Base-by-base conservation (phyloP, 495 filamentous ascomycete species). In the Chaetomium cochliodes region DNA sequence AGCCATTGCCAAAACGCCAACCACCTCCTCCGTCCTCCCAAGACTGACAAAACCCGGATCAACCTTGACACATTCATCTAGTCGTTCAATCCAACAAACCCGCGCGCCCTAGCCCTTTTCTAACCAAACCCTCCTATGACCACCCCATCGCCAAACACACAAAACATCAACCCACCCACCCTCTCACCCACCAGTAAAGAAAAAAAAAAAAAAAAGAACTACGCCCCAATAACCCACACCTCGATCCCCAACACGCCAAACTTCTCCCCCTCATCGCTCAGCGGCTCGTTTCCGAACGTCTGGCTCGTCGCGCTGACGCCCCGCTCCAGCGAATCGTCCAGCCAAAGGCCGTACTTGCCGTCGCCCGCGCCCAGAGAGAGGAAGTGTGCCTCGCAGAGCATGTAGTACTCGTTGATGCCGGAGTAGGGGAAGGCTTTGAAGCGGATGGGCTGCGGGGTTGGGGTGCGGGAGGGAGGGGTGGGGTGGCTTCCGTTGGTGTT, bases 371-470 rank as follows among this genome's bases (percentile, higher is more conserved):
- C 92, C 2, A 97, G 78, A 71, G 88, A 92, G 49, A 98, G 75
- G 72, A 88, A 98, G n/a, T 86, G 85, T 26, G 84, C 81, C 73
- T 97, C 91, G 78, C 93, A 98, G 68, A 93, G 88, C 68, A 97
- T 96, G 81, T 94, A 88, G 73, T 97, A 97, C 74, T 98, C 94
- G 76, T 98, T 98, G 18, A 93, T 85, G 8, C 94, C 94, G 65
- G 89, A 93, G 71, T 97, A 98, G 0, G 92, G 93, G 74, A 97
- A 98, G 0, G 93, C 93, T 76, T 97, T 96, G 83, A 98, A 98
- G 8, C 92, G 87, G 69, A 96, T 89, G 37, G 87, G 81, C 57
- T 79, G 73, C n/a, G 46, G 42, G 23, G 42, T 71, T 67, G 0
- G 28, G 47, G 47, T 37, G 61, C 8, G 60, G 46, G 58, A 56